These are phyloP conservation scores for Coemansia sp. DNA, from an alignment of 192 early-diverging fungal species.

Conservation along the genomic window DNA sequence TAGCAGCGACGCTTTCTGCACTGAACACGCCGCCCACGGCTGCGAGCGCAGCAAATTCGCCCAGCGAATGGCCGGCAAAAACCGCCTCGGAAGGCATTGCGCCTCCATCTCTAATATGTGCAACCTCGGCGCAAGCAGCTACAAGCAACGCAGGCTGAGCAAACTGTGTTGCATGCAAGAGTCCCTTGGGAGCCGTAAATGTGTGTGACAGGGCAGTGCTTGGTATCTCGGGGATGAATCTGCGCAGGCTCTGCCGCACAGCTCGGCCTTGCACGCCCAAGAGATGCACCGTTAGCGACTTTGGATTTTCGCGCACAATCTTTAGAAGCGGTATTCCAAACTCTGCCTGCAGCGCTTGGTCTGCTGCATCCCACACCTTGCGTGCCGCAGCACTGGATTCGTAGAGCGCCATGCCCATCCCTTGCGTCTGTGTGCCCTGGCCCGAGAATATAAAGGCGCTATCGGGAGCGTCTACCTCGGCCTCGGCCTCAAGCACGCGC, in stretches of 20 bases:
- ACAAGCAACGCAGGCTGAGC: slow-evolving; percentile 88
- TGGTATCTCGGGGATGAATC: slow-evolving; percentile 61
- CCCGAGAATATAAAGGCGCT: slow-evolving; percentile 90
- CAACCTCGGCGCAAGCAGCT: slow-evolving; percentile 85
- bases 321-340: slow-evolving; percentile 89
- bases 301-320: slow-evolving; percentile 86
- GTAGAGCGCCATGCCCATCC: slow-evolving; percentile 97
- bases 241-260: slow-evolving; percentile 77
- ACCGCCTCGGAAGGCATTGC: slow-evolving; percentile 72
- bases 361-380: slow-evolving; percentile 90
- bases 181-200: slow-evolving; percentile 76
- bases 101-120: slow-evolving; percentile 77
- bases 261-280: slow-evolving; percentile 77
- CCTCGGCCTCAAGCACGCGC: slow-evolving; percentile 72
- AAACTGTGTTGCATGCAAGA: slow-evolving; percentile 92
- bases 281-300: slow-evolving; percentile 81
- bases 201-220: slow-evolving; percentile 66
- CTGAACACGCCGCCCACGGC: slow-evolving; percentile 76
- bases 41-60: slow-evolving; percentile 89
- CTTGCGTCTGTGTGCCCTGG: slow-evolving; percentile 88
- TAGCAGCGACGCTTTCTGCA: slow-evolving; percentile 77
- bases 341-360: slow-evolving; percentile 74
- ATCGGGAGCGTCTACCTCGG: slow-evolving; percentile 82
- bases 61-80: slow-evolving; percentile 93
- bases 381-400: slow-evolving; percentile 70